Base-by-base conservation (phyloP, 768 basidiomycete species). In the Rhizopogon vesiculosus region DNA sequence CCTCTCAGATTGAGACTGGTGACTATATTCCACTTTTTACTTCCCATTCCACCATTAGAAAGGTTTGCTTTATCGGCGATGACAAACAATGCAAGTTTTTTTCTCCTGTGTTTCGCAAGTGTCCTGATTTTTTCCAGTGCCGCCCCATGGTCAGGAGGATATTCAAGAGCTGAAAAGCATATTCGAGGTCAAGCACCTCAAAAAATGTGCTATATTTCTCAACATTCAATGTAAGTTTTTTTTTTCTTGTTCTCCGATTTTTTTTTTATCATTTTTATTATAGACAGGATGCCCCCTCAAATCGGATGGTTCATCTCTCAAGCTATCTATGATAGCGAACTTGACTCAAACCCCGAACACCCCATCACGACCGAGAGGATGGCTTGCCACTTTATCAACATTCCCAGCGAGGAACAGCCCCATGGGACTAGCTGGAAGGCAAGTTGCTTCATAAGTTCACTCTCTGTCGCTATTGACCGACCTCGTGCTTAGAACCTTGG, bases 271-370 rank as follows among this genome's bases (percentile, higher is more conserved):
- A 50, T 12, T 44, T 22, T 62, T 54, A 39, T 45, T 55, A 22
- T 54, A 93, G 91, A 93, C 61, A 83, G 91, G 1, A 91, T 93
- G 89, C 91, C 91, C 51, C 82, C 85, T 50, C 82, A 89, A 59
- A 85, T 91, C 74, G 89, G 90, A 22, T 61, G 74, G 3, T 83
- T 91, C 43, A 87, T 93, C 41, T 91, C 89, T 18, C 63, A 78
- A 53, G 74, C 74, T 54, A 75, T 93, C 3, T 93, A 93, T 73
- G 70, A 85, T 22, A 62, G 71, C 13, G 63, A 82, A 60, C 83
- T 93, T 12, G 69, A 77, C 7, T 90, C 90, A 2, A 62, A 64
- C 60, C 64, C 72, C 2, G 61, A 69, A 1, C 87, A 89, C 61
- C 72, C 76, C 38, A 66, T 88, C 16, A 73, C 72, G n/a, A 7